These are phyloP conservation scores for Claviceps lovelessii DNA, from an alignment of 2,329 filamentous ascomycete species.

Conservation along the genomic window DNA sequence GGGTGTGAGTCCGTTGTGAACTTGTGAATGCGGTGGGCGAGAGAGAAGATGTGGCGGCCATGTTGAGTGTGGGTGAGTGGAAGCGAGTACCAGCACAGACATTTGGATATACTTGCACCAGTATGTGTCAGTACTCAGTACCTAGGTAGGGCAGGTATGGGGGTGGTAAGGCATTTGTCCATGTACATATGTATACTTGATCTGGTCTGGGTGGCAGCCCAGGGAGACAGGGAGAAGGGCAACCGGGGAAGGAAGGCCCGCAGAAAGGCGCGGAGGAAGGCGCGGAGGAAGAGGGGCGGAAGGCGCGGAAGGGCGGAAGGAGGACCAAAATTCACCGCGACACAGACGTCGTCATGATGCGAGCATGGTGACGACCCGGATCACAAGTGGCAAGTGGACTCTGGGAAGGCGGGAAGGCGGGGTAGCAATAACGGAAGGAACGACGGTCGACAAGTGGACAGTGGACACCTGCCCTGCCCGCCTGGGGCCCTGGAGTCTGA, in stretches of 20 bases:
- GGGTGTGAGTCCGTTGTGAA: not conserved
- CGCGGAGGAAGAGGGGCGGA: not conserved
- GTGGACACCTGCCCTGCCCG: too few relatives aligned
- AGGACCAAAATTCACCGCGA: not conserved
- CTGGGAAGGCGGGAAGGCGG: not conserved
- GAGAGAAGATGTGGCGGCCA: not conserved
- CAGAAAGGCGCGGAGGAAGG: not conserved
- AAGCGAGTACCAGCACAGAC: too few relatives aligned
- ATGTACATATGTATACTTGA: too few relatives aligned
- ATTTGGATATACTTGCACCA: too few relatives aligned
- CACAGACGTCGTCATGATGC: slow-evolving; percentile 2
- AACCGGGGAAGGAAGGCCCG: not conserved
- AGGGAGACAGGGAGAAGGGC: too few relatives aligned
- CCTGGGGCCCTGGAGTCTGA: too few relatives aligned
- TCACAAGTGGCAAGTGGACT: not conserved
- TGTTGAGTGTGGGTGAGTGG: too few relatives aligned
- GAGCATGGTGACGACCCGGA: not conserved
- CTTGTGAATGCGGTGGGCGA: not conserved
- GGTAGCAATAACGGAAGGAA: not conserved
- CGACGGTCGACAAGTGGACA: not conserved
- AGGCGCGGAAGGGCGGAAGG: not conserved
- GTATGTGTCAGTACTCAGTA: too few relatives aligned
- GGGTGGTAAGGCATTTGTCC: too few relatives aligned
- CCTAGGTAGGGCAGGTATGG: too few relatives aligned
- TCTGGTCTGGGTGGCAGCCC: too few relatives aligned